Percentiles rank a stretch among this genome's conserved stretches.
Evolutionary conservation across 2,329 filamentous ascomycete genomes (phyloP).

Genomic region (Tolypocladium ovalisporum): DNA sequence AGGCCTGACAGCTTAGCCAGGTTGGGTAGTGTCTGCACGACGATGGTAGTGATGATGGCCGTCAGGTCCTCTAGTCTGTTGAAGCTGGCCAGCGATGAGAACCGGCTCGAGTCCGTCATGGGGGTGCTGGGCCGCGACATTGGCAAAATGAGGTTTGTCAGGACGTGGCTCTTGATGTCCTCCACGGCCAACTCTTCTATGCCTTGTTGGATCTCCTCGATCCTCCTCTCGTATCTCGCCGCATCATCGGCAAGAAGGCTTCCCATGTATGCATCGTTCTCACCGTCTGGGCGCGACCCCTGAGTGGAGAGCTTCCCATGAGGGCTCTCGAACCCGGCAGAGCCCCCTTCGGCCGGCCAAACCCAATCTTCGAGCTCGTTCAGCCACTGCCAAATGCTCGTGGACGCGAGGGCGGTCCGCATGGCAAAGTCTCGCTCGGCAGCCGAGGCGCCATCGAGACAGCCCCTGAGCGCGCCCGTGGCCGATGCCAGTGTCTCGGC

Average conservation of each 20-base stretch:
- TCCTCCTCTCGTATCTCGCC: constrained; percentile 55
- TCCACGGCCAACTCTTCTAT: constrained; percentile 66
- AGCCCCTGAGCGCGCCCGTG: constrained; percentile 40
- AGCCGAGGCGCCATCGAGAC: constrained; percentile 51
- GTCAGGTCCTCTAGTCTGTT: constrained; percentile 79
- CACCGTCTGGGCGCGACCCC: constrained; percentile 10
- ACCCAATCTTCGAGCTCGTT: constrained; percentile 55
- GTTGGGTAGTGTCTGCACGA: constrained; percentile 78
- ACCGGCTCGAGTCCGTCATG: constrained; percentile 17
- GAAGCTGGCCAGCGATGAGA: constrained; percentile 42
- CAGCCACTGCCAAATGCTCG: constrained; percentile 63
- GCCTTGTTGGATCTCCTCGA: constrained; percentile 61
- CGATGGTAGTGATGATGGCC: constrained; percentile 80
- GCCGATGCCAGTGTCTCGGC: constrained; percentile 48
- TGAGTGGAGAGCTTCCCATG: constrained; percentile 21
- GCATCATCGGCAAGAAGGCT: constrained; percentile 58
- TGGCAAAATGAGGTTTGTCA: constrained; percentile 66
- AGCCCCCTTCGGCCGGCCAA: constrained; percentile 39
- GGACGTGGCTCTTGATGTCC: constrained; percentile 79
- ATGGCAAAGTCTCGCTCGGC: constrained; percentile 62
- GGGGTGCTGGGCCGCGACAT: constrained; percentile 26
- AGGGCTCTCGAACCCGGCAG: constrained; percentile 44
- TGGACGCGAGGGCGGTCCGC: constrained; percentile 58
- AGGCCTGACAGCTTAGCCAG: constrained; percentile 62
- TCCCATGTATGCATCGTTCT: constrained; percentile 47